Evolutionary conservation across 768 basidiomycete genomes (phyloP).

Genomic region (Kwoniella heveanensis): DNA sequence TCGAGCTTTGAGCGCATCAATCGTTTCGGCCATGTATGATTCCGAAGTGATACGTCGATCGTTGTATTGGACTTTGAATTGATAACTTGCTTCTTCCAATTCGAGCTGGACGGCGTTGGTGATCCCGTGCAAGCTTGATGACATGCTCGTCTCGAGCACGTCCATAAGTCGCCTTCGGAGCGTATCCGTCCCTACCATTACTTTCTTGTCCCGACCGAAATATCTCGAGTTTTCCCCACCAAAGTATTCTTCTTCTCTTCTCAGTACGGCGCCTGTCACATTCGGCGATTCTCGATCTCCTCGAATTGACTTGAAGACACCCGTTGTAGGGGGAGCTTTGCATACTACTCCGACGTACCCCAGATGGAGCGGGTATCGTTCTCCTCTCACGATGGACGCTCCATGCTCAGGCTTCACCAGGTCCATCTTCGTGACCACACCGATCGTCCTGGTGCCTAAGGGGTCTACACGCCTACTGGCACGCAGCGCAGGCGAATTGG

Average conservation of each 20-base stretch:
- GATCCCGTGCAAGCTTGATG: slow-evolving; percentile 89
- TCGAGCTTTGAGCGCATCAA: slow-evolving; percentile 81
- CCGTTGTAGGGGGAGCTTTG: slow-evolving; percentile 62
- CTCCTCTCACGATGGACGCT: slow-evolving; percentile 75
- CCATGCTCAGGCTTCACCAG: slow-evolving; percentile 84
- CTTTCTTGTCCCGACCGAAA: slow-evolving; percentile 43
- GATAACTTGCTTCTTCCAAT: slow-evolving; percentile 93
- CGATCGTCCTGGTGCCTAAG: slow-evolving; percentile 89
- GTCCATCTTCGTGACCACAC: slow-evolving; percentile 99
- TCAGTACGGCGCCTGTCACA: slow-evolving; percentile 61
- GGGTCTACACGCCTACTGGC: slow-evolving; percentile 94
- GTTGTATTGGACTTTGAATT: slow-evolving; percentile 91
- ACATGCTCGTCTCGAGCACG: slow-evolving; percentile 96
- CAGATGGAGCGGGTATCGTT: slow-evolving; percentile 93
- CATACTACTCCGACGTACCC: slow-evolving; percentile 97
- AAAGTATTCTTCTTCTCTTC: slow-evolving; percentile 58
- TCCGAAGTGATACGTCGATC: slow-evolving; percentile 92
- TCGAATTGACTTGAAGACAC: slow-evolving; percentile 36
- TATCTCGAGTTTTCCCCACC: slow-evolving; percentile 44
- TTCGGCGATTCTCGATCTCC: slow-evolving; percentile 46
- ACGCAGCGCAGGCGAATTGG: slow-evolving; percentile 92
- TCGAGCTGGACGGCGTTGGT: slow-evolving; percentile 97
- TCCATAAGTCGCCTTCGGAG: slow-evolving; percentile 90
- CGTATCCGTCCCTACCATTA: slow-evolving; percentile 91
- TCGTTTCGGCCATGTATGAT: slow-evolving; percentile 95